phyloP scores from a whole-genome alignment of 2,329 filamentous ascomycete species.

The Zymoseptoria crescenta region DNA sequence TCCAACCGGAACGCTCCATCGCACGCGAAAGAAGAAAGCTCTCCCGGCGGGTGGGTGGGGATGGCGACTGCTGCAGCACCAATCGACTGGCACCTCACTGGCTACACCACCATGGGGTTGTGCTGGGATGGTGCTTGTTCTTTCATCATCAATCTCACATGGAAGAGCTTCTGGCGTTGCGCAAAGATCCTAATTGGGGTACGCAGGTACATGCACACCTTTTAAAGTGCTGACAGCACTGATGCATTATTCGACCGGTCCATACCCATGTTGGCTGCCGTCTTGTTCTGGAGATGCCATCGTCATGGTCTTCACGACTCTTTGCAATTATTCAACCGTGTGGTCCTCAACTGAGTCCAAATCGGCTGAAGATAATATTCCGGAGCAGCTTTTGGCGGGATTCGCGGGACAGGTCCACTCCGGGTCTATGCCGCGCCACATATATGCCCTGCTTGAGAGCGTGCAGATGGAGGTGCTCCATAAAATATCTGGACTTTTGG shows the following conservation, averaged over 20 bases:
- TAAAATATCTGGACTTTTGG: neutral
- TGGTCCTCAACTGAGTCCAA: neutral
- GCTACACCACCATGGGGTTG: neutral
- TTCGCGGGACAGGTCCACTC: neutral
- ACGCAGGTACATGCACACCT: neutral
- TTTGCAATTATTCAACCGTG: neutral
- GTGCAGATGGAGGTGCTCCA: neutral
- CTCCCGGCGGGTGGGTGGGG: neutral
- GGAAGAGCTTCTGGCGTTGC: neutral
- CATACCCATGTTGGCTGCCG: neutral
- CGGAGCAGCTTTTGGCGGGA: neutral
- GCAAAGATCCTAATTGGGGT: neutral
- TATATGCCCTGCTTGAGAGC: neutral
- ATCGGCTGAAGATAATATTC: neutral
- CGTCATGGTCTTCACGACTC: neutral
- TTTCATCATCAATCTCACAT: neutral
- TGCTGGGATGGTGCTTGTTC: neutral
- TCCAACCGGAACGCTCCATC: neutral
- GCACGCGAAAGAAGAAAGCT: neutral
- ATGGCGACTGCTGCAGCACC: neutral
- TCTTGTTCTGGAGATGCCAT: neutral
- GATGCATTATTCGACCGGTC: neutral
- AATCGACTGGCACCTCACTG: neutral
- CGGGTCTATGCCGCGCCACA: neutral
- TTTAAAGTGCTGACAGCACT: neutral